Conservation (phyloP, 805 yeast species). For the Monosporozyma unispora region DNA sequence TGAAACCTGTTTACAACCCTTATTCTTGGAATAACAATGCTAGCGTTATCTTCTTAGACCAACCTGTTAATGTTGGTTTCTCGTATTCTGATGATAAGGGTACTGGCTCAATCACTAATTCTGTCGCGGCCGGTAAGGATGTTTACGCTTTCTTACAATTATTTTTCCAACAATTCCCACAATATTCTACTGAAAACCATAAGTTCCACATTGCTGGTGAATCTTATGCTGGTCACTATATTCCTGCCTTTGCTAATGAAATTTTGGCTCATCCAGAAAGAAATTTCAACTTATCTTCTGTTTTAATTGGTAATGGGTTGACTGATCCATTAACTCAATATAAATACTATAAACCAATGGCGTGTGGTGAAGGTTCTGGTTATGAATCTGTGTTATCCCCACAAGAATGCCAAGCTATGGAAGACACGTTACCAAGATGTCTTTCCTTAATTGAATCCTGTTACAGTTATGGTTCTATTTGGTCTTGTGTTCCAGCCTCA, state of each 20-base stretch:
- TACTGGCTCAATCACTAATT: constrained; percentile 45
- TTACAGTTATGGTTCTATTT: constrained; percentile 61
- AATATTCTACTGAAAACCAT: constrained; percentile 47
- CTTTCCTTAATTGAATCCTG: constrained; percentile 65
- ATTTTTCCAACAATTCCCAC: constrained; percentile 67
- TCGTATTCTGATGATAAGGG: constrained; percentile 47
- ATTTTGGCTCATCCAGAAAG: constrained; percentile 58
- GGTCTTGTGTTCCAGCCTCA: constrained; percentile 87
- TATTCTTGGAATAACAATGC: constrained; percentile 83
- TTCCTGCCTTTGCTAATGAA: constrained; percentile 81
- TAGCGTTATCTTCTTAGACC: constrained; percentile 81
- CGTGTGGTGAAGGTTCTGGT: constrained; percentile 81
- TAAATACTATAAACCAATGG: constrained; percentile 81
- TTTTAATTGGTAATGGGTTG: constrained; percentile 84
- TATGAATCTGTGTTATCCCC: constrained; percentile 66
- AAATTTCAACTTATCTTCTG: constrained; percentile 59
- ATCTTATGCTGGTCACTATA: constrained; percentile 95
- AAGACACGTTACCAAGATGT: constrained; percentile 66
- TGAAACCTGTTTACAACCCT: constrained; percentile 43
- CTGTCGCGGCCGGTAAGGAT: constrained; percentile 57
- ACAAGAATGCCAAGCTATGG: constrained; percentile 69
- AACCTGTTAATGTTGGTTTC: constrained; percentile 93
- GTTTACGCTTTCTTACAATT: constrained; percentile 45
- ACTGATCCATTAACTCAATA: constrained; percentile 79
- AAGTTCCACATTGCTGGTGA: constrained; percentile 87